Evolutionary conservation across 2,329 filamentous ascomycete species (phyloP).

Genomic region (Zymoseptoria ardabiliae): DNA sequence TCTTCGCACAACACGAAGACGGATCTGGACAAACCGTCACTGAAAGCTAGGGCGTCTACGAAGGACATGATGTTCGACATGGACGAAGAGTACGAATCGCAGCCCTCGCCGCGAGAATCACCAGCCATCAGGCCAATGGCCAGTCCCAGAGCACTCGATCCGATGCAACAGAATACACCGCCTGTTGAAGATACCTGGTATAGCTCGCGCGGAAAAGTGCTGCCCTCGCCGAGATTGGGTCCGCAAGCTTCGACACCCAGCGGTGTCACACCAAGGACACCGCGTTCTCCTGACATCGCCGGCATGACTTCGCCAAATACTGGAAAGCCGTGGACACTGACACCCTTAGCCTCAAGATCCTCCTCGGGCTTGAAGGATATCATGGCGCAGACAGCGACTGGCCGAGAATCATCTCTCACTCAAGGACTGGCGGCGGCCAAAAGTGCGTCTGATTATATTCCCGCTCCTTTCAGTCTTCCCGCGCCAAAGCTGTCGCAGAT

Average conservation of each 20-base stretch:
- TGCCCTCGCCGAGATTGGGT: conserved; percentile 21
- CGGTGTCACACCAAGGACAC: conserved; percentile 22
- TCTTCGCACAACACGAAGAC: conserved; percentile 34
- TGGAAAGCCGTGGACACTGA: conserved; percentile 46
- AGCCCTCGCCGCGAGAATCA: conserved; percentile 19
- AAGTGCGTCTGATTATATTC: conserved; percentile 9
- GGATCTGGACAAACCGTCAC: conserved; percentile 52
- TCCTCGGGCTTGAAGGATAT: conserved; percentile 65
- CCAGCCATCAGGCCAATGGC: conserved; percentile 23
- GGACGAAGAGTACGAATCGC: conserved; percentile 60
- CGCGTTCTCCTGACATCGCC: conserved; percentile 25
- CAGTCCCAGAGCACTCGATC: conserved; percentile 21
- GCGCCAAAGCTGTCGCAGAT: conserved; percentile 71
- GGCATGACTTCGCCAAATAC: conserved; percentile 19
- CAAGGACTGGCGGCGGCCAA: conserved; percentile 31
- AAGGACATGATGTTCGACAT: conserved; percentile 87
- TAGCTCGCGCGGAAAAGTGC: conserved; percentile 33
- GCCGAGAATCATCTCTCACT: conserved; percentile 37
- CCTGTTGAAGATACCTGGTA: conserved; percentile 32
- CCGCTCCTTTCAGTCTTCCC: conserved; percentile 26
- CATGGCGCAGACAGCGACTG: conserved; percentile 55
- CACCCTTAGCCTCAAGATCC: conserved; percentile 53
- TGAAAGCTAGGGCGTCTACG: conserved; percentile 61
- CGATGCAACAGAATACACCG: conserved; percentile 16
- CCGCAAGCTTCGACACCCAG: conserved; percentile 24